A percentile compares a stretch with the other conserved stretches of the same genome.
phyloP scores from a whole-genome alignment of 371 early-diverging fungal genomes.

The Lichtheimia ornata region DNA sequence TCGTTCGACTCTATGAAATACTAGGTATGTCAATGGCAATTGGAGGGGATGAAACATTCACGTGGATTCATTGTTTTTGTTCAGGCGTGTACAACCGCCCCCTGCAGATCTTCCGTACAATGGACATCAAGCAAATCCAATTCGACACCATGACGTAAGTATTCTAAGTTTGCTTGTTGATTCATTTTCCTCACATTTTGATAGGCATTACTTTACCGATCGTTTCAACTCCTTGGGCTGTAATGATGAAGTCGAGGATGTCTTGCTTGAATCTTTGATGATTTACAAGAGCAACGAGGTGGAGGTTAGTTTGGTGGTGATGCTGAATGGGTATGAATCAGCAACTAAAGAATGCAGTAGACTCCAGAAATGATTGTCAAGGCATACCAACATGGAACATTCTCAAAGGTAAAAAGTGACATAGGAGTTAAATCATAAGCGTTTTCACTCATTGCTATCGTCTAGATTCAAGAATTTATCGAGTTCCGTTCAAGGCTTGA shows the following conservation, averaged over 20 bases:
- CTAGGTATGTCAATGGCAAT: slow-evolving; percentile 51
- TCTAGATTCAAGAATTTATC: slow-evolving; percentile 80
- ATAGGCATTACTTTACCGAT: slow-evolving; percentile 68
- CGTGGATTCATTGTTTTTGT: slow-evolving; percentile 5
- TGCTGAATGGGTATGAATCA: not conserved
- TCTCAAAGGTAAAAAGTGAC: slow-evolving; percentile 73
- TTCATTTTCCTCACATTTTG: too few relatives aligned
- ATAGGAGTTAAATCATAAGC: too few relatives aligned
- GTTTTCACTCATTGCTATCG: too few relatives aligned
- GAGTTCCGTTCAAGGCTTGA: slow-evolving; percentile 75
- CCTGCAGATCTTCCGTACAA: slow-evolving; percentile 62
- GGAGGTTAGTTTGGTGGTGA: slow-evolving; percentile 51
- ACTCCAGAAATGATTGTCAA: slow-evolving; percentile 87
- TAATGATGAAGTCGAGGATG: slow-evolving; percentile 51
- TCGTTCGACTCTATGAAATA: slow-evolving; percentile 76
- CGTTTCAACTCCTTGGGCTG: slow-evolving; percentile 64
- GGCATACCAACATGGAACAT: slow-evolving; percentile 84
- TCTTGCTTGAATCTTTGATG: slow-evolving; percentile 52
- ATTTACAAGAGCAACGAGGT: slow-evolving; percentile 81
- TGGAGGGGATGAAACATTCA: not conserved
- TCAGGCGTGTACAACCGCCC: slow-evolving; percentile 70
- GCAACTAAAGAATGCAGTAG: slow-evolving; percentile 26
- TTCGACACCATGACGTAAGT: slow-evolving; percentile 81
- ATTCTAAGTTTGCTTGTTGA: too few relatives aligned
- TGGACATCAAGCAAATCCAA: slow-evolving; percentile 91